Evolutionary conservation across 495 filamentous ascomycete species (phyloP), one percentile per base, ranked within the genome.

Genomic region (Penicillium mononematosum): DNA sequence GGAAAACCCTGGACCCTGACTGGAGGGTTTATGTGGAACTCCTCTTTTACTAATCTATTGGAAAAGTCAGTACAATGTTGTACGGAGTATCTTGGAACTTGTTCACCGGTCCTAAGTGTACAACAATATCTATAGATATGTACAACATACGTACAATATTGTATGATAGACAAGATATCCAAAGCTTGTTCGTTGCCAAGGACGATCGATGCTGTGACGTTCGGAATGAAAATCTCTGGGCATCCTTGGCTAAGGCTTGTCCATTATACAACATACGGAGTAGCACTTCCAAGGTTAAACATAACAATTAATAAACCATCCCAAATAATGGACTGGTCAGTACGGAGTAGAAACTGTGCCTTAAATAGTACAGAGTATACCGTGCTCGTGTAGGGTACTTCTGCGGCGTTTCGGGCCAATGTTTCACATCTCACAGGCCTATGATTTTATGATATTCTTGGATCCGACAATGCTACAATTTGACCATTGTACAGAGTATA

Each of bases 1-100:
- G 24, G 24, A 38, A 50, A 36, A 41, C 34, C 12, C 34, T 51
- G 34, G 48, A 41, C 34, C 48, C 48, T 51, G 48, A 51, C 48
- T 51, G 49, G 49, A 27, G 49, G 34, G 8, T 5, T n/a, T 39
- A 25, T 25, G 20, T 36, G 19, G 49, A n/a, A n/a, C n/a, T 14
- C 25, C 2, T 46, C 25, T 47, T 16, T 25, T 31, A 6, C 10
- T 45, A 14, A 45, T 45, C 22, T n/a, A 36, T 36, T 36, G 34
- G 34, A 36, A 36, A 36, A 16, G 34, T 36, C 29, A n/a, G n/a
- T n/a, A n/a, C n/a, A n/a, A n/a, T n/a, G n/a, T n/a, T n/a, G n/a
- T n/a, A n/a, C n/a, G n/a, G n/a, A n/a, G n/a, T n/a, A 12, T 34
- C 31, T 34, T 34, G 31, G 12, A 34, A 36, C 32, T 36, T 8